Evolutionary conservation across 306 rosid species (phyloP).

Genomic region (Fagus crenata): DNA sequence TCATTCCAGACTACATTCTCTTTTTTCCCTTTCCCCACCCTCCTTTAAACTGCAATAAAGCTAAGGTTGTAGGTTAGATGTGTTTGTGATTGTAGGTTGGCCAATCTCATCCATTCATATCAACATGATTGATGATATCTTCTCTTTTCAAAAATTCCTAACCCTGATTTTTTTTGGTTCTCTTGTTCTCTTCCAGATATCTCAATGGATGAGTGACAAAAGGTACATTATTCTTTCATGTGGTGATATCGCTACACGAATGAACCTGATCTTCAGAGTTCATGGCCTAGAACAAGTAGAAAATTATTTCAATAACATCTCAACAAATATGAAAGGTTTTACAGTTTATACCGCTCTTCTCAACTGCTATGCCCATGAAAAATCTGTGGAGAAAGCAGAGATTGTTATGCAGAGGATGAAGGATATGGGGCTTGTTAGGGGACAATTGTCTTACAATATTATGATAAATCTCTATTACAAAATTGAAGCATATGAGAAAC

Average conservation of each 20-base stretch:
- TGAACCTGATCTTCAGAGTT: conserved; percentile 31
- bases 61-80: background rate
- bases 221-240: conserved; percentile 1
- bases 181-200: conserved; percentile 11
- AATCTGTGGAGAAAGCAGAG: conserved; percentile 32
- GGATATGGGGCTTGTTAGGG: conserved; percentile 22
- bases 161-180: background rate
- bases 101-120: background rate
- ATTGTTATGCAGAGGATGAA: conserved; percentile 24
- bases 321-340: background rate
- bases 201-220: conserved; percentile 30
- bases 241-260: conserved; percentile 5
- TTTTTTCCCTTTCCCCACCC: background rate
- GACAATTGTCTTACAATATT: conserved; percentile 1
- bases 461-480: conserved; percentile 22
- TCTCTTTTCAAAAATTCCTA: background rate
- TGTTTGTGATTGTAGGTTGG: background rate
- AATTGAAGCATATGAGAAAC: conserved; percentile 21
- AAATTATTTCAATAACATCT: conserved; percentile 30
- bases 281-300: conserved; percentile 30
- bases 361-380: conserved; percentile 24
- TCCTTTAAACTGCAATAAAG: background rate
- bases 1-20: background rate
- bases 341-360: conserved; percentile 20
- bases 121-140: background rate